Conservation (phyloP, 2,329 filamentous ascomycete genomes). For the Beauveria asiatica region DNA sequence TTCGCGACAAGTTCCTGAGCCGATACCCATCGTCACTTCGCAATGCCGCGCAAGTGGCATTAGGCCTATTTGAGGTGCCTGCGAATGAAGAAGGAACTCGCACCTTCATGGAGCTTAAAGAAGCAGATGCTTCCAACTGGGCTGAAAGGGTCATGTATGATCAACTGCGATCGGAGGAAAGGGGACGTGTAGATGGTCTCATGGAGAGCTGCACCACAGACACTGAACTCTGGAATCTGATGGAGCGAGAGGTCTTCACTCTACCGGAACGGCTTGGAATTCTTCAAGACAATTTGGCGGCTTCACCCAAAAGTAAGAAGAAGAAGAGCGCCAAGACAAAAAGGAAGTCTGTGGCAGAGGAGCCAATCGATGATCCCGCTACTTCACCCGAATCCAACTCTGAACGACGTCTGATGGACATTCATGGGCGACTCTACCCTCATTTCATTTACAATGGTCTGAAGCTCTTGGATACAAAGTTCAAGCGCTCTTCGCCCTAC, state of each 20-base stretch:
- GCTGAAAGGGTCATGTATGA: constrained; percentile 29
- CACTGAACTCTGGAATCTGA: constrained; percentile 54
- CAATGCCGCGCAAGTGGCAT: constrained; percentile 29
- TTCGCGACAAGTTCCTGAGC: constrained; percentile 27
- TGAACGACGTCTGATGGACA: constrained; percentile 37
- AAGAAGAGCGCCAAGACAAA: background rate
- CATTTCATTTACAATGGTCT: constrained; percentile 50
- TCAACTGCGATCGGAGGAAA: constrained; percentile 35
- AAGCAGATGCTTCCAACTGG: constrained; percentile 23
- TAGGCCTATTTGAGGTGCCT: constrained; percentile 29
- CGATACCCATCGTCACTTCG: constrained; percentile 32
- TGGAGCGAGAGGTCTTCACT: constrained; percentile 60
- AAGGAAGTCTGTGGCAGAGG: background rate
- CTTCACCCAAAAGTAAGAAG: background rate
- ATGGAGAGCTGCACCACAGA: constrained; percentile 53
- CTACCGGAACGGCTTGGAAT: constrained; percentile 50
- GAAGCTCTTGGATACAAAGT: constrained; percentile 47
- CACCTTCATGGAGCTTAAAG: constrained; percentile 21
- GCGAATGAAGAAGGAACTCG: constrained; percentile 18
- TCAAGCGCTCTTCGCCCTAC: constrained; percentile 48
- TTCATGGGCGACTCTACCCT: constrained; percentile 58
- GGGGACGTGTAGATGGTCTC: constrained; percentile 40
- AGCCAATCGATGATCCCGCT: background rate
- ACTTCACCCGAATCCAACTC: constrained; percentile 5
- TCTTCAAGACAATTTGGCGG: constrained; percentile 18